phyloP scores from a whole-genome alignment of 345 rosid species.

The Atalantia buxifolia region DNA sequence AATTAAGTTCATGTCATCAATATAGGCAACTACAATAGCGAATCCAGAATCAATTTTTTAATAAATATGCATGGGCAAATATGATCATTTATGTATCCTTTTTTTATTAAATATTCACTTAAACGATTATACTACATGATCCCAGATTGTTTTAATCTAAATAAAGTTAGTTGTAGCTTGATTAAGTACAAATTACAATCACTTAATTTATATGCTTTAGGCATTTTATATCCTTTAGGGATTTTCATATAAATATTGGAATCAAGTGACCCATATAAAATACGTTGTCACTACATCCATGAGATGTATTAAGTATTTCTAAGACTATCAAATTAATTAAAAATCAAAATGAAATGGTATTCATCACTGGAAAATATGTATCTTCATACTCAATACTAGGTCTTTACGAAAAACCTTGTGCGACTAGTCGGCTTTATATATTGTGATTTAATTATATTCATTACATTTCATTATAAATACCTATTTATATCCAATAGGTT shows the following conservation, averaged over 20 bases:
- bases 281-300: neutral
- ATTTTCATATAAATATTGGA: neutral
- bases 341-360: neutral
- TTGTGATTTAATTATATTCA: neutral
- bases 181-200: too few species aligned
- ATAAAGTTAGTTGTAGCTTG: neutral
- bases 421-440: neutral
- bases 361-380: neutral
- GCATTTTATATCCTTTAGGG: neutral
- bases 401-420: neutral
- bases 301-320: neutral
- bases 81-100: neutral
- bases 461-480: neutral
- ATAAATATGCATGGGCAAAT: too few species aligned
- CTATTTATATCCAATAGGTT: neutral
- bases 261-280: neutral
- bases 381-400: neutral
- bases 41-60: too few species aligned
- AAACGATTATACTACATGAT: neutral
- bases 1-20: too few species aligned
- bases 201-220: neutral
- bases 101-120: neutral
- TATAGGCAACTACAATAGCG: fast-evolving
- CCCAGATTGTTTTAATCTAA: neutral
- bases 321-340: neutral